A percentile compares a stretch with the other conserved stretches of the same genome.
Conservation (phyloP, 495 filamentous ascomycete genomes). For the Aspergillus haitiensis region DNA sequence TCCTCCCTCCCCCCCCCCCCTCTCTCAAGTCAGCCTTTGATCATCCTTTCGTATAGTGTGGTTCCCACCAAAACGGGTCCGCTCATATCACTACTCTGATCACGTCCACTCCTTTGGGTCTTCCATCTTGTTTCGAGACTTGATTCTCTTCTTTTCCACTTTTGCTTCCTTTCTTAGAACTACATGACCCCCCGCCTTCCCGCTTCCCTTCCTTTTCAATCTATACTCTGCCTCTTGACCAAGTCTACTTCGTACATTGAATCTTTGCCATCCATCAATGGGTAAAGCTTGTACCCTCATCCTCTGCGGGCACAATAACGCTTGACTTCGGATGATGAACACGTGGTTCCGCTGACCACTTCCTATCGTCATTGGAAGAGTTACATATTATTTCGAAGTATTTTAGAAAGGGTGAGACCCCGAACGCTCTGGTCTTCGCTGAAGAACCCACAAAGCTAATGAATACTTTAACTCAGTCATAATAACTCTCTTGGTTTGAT, state of each 20-base stretch:
- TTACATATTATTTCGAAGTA: slow-evolving; percentile 20
- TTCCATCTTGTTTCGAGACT: slow-evolving; percentile 37
- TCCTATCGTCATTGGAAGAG: slow-evolving; percentile 23
- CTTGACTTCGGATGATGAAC: slow-evolving; percentile 31
- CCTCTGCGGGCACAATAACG: slow-evolving; percentile 16
- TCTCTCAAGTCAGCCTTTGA: slow-evolving; percentile 30
- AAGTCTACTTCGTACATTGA: slow-evolving; percentile 11
- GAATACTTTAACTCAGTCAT: slow-evolving; percentile 14
- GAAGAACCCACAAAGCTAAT: slow-evolving; percentile 5
- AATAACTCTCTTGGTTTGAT: slow-evolving; percentile 32
- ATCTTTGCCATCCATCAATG: slow-evolving; percentile 19
- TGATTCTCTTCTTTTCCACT: slow-evolving; percentile 31
- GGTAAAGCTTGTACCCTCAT: slow-evolving; percentile 18
- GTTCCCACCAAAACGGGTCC: slow-evolving; percentile 40
- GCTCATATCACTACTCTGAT: slow-evolving; percentile 42
- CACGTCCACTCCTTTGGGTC: slow-evolving; percentile 42
- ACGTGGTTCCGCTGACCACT: slow-evolving; percentile 23
- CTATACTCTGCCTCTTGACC: slow-evolving; percentile 15
- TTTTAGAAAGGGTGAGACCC: slow-evolving; percentile 11
- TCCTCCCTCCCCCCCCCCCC: slow-evolving; percentile 23
- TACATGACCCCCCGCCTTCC: slow-evolving; percentile 30
- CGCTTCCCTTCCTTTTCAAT: slow-evolving; percentile 27
- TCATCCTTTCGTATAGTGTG: slow-evolving; percentile 34
- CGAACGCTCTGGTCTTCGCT: slow-evolving; percentile 4
- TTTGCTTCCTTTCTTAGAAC: slow-evolving; percentile 29